These are phyloP conservation scores for Pseudonectria foliicola DNA, from an alignment of 2,329 filamentous ascomycete genomes.

Conservation along the genomic window DNA sequence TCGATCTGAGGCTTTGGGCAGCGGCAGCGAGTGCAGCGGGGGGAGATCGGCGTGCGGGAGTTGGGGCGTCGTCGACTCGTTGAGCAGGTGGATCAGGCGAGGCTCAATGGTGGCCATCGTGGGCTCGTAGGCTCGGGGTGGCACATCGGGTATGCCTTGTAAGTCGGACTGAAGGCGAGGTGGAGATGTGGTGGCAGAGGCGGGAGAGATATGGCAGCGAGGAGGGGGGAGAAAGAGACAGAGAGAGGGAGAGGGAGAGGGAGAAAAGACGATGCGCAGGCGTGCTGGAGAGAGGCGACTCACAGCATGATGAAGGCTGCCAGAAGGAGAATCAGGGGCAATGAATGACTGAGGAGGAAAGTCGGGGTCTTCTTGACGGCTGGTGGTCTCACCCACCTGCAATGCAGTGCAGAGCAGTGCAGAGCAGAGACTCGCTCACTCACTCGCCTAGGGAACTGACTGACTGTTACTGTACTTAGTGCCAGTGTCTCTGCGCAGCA, in stretches of 20 bases:
- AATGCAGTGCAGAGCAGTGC: too few species aligned
- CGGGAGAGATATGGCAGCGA: constrained; percentile 2
- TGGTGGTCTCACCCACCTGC: constrained; percentile 20
- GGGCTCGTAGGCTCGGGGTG: constrained; percentile 22
- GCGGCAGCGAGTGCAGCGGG: constrained; percentile 42
- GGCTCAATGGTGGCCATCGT: constrained; percentile 62
- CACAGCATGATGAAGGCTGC: constrained; percentile 13
- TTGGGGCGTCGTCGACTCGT: constrained; percentile 45
- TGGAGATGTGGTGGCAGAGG: constrained; percentile 2
- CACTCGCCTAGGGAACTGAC: too few species aligned
- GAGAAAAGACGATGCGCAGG: constrained; percentile 1
- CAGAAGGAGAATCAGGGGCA: constrained; percentile 8
- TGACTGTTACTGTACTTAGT: too few species aligned
- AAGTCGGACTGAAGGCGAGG: constrained; percentile 12
- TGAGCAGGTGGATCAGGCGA: constrained; percentile 58
- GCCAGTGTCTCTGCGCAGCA: constrained; percentile 13
- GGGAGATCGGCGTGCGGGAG: constrained; percentile 46
- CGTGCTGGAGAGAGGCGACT: constrained; percentile 7
- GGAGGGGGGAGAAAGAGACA: constrained; percentile 5
- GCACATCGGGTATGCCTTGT: constrained; percentile 18
- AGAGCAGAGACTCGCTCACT: too few species aligned
- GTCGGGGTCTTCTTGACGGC: constrained; percentile 16
- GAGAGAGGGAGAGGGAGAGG: constrained; percentile 7
- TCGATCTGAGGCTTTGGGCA: constrained; percentile 36
- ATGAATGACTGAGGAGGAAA: constrained; percentile 13